Evolutionary conservation across 1,139 yeast genomes (phyloP).

Genomic region (Candida tropicalis): DNA sequence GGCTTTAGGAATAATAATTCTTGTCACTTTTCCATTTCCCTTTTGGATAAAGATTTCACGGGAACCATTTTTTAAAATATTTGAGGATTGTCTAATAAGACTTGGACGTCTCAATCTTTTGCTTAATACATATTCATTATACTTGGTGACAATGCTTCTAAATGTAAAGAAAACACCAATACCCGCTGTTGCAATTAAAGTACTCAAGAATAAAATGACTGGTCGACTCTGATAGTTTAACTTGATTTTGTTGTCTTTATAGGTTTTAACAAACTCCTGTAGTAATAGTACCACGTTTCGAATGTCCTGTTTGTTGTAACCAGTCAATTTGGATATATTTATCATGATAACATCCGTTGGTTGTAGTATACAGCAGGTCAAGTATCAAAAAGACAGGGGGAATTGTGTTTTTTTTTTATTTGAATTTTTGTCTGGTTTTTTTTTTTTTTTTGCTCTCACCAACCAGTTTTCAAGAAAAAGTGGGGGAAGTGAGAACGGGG

Average conservation of each 20-base stretch:
- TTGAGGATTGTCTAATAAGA: constrained; percentile 46
- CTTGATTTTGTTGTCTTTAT: constrained; percentile 40
- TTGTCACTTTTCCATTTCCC: constrained; percentile 40
- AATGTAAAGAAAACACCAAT: constrained; percentile 41
- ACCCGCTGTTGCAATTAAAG: constrained; percentile 47
- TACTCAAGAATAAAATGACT: constrained; percentile 45
- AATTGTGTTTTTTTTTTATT: no score
- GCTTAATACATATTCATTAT: constrained; percentile 33
- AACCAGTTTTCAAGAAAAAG: no score
- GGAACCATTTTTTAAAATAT: constrained; percentile 53
- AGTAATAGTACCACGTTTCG: constrained; percentile 36
- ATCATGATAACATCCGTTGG: constrained; percentile 31
- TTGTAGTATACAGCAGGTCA: no score
- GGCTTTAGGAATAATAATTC: constrained; percentile 62
- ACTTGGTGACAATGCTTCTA: constrained; percentile 32
- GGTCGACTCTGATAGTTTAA: constrained; percentile 50
- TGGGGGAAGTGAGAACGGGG: no score
- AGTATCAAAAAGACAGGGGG: no score
- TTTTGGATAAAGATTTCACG: constrained; percentile 59
- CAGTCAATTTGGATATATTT: constrained; percentile 37
- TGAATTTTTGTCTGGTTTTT: no score
- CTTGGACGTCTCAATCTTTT: constrained; percentile 36
- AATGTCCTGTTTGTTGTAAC: constrained; percentile 38
- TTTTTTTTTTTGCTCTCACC: no score
- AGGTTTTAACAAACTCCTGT: constrained; percentile 41